These are phyloP conservation scores for Verbascum thapsus DNA, from an alignment of 257 asterid species.

Conservation along the genomic window DNA sequence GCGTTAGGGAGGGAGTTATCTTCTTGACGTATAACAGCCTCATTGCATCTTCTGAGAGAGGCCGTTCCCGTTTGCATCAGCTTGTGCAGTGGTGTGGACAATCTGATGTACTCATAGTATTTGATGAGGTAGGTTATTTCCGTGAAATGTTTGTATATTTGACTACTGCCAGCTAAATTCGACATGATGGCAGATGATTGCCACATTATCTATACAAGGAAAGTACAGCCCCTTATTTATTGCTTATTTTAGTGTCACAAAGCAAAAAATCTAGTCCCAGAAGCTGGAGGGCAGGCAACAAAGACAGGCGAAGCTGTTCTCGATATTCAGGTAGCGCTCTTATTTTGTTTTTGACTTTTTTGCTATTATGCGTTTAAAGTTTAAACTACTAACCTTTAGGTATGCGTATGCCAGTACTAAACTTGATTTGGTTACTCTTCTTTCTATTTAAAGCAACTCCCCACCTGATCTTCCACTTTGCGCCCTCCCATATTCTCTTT, in stretches of 20 bases:
- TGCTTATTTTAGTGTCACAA: slow-evolving; percentile 80
- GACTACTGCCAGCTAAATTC: slow-evolving; percentile 27
- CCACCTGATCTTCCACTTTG: slow-evolving; percentile 10
- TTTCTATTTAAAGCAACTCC: slow-evolving; percentile 20
- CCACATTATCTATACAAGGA: slow-evolving; percentile 29
- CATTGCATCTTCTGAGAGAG: slow-evolving; percentile 98
- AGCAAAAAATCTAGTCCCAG: slow-evolving; percentile 98
- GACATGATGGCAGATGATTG: slow-evolving; percentile 16
- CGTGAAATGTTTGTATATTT: slow-evolving; percentile 13
- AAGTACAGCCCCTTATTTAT: slow-evolving; percentile 16
- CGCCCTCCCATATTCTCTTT: background rate
- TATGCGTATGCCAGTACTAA: slow-evolving; percentile 9
- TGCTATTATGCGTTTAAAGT: slow-evolving; percentile 15
- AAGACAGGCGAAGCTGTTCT: slow-evolving; percentile 99
- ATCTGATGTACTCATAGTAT: slow-evolving; percentile 80
- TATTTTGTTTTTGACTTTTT: slow-evolving; percentile 28
- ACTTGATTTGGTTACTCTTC: slow-evolving; percentile 17
- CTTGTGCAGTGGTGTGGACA: slow-evolving; percentile 96
- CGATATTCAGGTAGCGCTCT: slow-evolving; percentile 81
- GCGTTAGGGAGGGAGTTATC: slow-evolving; percentile 88
- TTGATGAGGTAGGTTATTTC: slow-evolving; percentile 78
- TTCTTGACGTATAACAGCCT: slow-evolving; percentile 97
- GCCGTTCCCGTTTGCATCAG: slow-evolving; percentile 90
- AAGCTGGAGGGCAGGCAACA: slow-evolving; percentile 94
- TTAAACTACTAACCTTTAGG: slow-evolving; percentile 4